phyloP scores from a whole-genome alignment of 768 basidiomycete species.

The Lentinus tigrinus region DNA sequence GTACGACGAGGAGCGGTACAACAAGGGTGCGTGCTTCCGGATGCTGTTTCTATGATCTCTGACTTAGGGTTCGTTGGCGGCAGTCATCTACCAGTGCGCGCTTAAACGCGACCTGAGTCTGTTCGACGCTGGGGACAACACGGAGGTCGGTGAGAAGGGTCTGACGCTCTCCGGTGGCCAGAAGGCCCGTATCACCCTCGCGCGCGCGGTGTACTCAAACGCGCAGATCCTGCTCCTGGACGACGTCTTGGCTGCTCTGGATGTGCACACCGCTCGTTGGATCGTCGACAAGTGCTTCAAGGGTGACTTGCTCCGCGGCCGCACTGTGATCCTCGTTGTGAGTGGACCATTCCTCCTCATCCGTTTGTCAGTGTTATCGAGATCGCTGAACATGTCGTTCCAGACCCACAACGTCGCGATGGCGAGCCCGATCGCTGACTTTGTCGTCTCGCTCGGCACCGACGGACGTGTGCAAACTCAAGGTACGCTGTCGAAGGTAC shows the following conservation, averaged over 20 bases:
- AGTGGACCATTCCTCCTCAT: conserved; percentile 10
- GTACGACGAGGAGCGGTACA: conserved; percentile 46
- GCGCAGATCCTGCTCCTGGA: conserved; percentile 68
- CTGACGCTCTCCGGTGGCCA: conserved; percentile 43
- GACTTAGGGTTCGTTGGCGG: not conserved
- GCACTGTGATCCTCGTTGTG: conserved; percentile 52
- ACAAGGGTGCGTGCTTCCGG: conserved; percentile 31
- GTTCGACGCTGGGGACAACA: conserved; percentile 35
- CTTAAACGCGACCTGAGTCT: conserved; percentile 31
- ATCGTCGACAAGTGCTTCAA: conserved; percentile 48
- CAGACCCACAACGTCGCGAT: conserved; percentile 53
- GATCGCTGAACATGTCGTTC: not conserved
- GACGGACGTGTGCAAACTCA: conserved; percentile 52
- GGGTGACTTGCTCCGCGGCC: conserved; percentile 43
- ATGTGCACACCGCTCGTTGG: conserved; percentile 50
- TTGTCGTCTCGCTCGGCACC: conserved; percentile 50
- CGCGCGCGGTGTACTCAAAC: conserved; percentile 56
- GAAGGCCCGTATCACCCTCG: conserved; percentile 56
- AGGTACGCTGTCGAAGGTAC: conserved; percentile 46
- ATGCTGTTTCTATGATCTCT: not conserved
- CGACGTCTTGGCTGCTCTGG: conserved; percentile 58
- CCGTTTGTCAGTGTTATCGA: not conserved
- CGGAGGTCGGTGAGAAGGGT: conserved; percentile 48
- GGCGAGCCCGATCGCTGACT: conserved; percentile 48
- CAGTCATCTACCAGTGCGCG: conserved; percentile 39